Evolutionary conservation across 495 filamentous ascomycete species (phyloP).

Genomic region (Daldinia bambusicola): DNA sequence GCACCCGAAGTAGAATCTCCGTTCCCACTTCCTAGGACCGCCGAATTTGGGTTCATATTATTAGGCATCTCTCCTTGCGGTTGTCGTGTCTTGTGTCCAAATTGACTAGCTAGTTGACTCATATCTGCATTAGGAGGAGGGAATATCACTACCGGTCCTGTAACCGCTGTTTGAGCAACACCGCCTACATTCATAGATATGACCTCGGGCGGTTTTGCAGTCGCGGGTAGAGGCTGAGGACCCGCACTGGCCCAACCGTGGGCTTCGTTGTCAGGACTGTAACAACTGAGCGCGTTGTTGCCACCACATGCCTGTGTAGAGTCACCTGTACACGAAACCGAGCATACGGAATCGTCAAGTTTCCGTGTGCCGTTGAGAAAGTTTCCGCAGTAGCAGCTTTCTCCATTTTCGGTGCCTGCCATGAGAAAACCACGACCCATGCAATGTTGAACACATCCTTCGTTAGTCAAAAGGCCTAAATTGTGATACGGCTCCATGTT

Average conservation of each 20-base stretch:
- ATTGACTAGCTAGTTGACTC: conserved; percentile 29
- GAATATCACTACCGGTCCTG: conserved; percentile 30
- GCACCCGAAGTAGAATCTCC: conserved; percentile 7
- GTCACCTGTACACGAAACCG: conserved; percentile 58
- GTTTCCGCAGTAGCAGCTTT: conserved; percentile 73
- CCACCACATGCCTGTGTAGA: conserved; percentile 58
- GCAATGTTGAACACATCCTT: conserved; percentile 69
- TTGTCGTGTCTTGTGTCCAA: conserved; percentile 31
- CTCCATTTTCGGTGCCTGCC: conserved; percentile 72
- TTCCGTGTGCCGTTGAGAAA: conserved; percentile 50
- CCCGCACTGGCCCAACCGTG: conserved; percentile 48
- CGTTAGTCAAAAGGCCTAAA: conserved; percentile 64
- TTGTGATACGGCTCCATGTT: conserved; percentile 55
- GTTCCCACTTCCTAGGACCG: conserved; percentile 6
- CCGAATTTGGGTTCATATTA: conserved; percentile 20
- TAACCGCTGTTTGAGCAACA: conserved; percentile 40
- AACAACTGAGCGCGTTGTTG: conserved; percentile 54
- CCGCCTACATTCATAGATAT: conserved; percentile 37
- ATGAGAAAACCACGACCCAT: conserved; percentile 59
- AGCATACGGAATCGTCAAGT: conserved; percentile 56
- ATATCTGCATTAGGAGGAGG: conserved; percentile 36
- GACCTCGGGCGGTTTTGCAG: conserved; percentile 36
- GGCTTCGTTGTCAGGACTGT: conserved; percentile 50
- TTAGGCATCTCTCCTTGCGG: conserved; percentile 38
- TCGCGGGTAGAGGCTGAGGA: conserved; percentile 41